Base-by-base conservation (phyloP, 441 rosid species). In the Arabidopsis hybrid region DNA sequence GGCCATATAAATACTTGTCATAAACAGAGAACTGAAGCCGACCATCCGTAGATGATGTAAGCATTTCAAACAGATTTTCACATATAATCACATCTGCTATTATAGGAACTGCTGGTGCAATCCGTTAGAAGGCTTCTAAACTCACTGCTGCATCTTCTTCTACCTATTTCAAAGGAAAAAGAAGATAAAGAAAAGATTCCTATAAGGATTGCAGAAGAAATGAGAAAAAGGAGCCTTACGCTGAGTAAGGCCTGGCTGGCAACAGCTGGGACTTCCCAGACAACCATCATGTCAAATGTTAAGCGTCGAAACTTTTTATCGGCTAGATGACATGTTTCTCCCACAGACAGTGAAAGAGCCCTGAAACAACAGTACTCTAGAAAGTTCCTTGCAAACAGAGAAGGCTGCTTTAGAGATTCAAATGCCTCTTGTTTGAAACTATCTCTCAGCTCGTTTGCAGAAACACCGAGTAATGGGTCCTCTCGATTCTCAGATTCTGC, bases 281-380 rank as follows among this genome's bases (percentile, higher is more conserved):
- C 97, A 66, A 95, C 82, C 99, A 95, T 95, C 97, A 92, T 91
- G 76, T 95, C 94, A 81, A 75, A 95, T 3, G 91, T 91, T 67
- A 92, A 84, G 51, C 92, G 90, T 11, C 96, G 91, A 68, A 92
- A 91, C 78, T 78, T 85, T 77, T 82, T 89, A 69, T 91, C 95
- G 42, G 83, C 84, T 59, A 95, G 80, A 87, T 91, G 96, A 68
- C 89, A 88, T 0, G 76, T 72, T 16, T 73, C 84, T 81, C 80
- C 86, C 55, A 88, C 82, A 45, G 88, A 85, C 14, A 87, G 70
- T 9, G 97, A 89, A 81, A 92, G 90, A 53, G 99, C 85, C 80
- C 87, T 86, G 79, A 92, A 91, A 86, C 96, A 88, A 78, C 97
- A 92, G 68, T 88, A 92, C 72, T 95, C 99, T 87, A 95, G 79